These are phyloP conservation scores for Phytopythium vexans DNA, from an alignment of 352 stramenopile species.

Conservation along the genomic window DNA sequence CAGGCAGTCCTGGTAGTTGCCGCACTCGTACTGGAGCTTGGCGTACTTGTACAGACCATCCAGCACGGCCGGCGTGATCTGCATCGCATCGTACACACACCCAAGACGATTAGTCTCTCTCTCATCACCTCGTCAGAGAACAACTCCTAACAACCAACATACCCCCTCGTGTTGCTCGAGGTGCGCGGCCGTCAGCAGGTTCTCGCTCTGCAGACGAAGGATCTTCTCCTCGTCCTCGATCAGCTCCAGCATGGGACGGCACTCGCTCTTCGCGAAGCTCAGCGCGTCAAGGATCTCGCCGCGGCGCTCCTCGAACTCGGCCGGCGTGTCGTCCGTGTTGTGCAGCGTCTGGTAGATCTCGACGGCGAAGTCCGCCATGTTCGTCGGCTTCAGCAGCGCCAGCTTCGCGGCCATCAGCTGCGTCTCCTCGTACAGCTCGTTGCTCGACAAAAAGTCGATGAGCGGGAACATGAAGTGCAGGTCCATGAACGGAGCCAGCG, in stretches of 20 bases:
- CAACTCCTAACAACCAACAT: slow-evolving; percentile 9
- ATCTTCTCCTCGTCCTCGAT: slow-evolving; percentile 88
- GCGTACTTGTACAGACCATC: slow-evolving; percentile 93
- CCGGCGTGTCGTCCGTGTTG: slow-evolving; percentile 65
- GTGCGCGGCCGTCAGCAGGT: slow-evolving; percentile 73
- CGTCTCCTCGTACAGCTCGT: slow-evolving; percentile 91
- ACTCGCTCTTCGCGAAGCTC: slow-evolving; percentile 74
- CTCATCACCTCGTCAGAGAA: not conserved
- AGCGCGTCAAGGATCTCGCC: slow-evolving; percentile 72
- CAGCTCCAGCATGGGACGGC: slow-evolving; percentile 70
- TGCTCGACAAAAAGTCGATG: slow-evolving; percentile 92
- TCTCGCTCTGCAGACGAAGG: slow-evolving; percentile 81
- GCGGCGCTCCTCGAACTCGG: slow-evolving; percentile 81
- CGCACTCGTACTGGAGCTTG: slow-evolving; percentile 97
- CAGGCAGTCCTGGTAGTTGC: slow-evolving; percentile 93
- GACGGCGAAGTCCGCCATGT: slow-evolving; percentile 97
- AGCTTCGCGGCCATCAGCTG: slow-evolving; percentile 90
- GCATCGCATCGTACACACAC: not conserved
- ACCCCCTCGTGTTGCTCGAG: slow-evolving; percentile 82
- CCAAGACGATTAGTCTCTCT: slow-evolving; percentile 5
- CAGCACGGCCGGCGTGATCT: slow-evolving; percentile 88
- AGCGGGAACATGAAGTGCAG: slow-evolving; percentile 98
- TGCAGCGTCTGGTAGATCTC: slow-evolving; percentile 94
- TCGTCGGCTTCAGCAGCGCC: slow-evolving; percentile 91
- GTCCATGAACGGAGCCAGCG: slow-evolving; percentile 94